Percentiles rank a stretch among this genome's conserved stretches.
These are phyloP conservation scores for Colletotrichum sp. DNA, from an alignment of 2,329 filamentous ascomycete species.

Conservation along the genomic window DNA sequence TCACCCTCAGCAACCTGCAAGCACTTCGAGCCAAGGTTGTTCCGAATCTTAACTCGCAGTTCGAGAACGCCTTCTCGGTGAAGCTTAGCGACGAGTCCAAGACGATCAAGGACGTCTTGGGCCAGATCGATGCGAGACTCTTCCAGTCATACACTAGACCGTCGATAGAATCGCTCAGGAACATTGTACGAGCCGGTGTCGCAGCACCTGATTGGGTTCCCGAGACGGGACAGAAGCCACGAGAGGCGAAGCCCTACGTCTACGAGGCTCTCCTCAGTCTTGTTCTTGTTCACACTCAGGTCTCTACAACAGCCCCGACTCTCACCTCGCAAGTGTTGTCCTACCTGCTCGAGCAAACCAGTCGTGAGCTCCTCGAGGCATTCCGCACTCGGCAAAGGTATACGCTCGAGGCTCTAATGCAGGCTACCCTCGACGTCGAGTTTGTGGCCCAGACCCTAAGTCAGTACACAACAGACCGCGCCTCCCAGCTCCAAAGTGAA, in stretches of 20 bases:
- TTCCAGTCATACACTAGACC: conserved; percentile 93
- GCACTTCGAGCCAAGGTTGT: conserved; percentile 82
- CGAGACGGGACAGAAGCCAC: conserved; percentile 59
- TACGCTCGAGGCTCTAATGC: conserved; percentile 84
- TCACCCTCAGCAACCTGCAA: conserved; percentile 92
- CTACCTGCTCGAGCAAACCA: conserved; percentile 84
- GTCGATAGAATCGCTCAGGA: conserved; percentile 69
- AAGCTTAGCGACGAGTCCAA: conserved; percentile 93
- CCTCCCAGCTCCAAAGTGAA: conserved; percentile 81
- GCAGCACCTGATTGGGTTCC: conserved; percentile 75
- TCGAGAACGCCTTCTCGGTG: conserved; percentile 92
- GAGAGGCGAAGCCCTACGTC: conserved; percentile 84
- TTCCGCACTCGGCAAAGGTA: conserved; percentile 75
- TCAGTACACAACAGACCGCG: conserved; percentile 82
- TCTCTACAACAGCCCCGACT: conserved; percentile 77
- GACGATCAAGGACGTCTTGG: conserved; percentile 87
- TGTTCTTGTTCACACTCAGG: conserved; percentile 90
- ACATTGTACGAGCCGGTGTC: conserved; percentile 77
- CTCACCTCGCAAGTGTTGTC: conserved; percentile 84
- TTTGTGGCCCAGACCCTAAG: conserved; percentile 94
- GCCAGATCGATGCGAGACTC: conserved; percentile 87
- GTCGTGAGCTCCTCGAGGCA: conserved; percentile 78
- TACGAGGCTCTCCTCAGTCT: conserved; percentile 85
- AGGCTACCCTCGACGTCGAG: conserved; percentile 96
- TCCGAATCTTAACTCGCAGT: conserved; percentile 87